Conservation (phyloP, 208 protist genomes). For the Trypanosoma cruzi region DNA sequence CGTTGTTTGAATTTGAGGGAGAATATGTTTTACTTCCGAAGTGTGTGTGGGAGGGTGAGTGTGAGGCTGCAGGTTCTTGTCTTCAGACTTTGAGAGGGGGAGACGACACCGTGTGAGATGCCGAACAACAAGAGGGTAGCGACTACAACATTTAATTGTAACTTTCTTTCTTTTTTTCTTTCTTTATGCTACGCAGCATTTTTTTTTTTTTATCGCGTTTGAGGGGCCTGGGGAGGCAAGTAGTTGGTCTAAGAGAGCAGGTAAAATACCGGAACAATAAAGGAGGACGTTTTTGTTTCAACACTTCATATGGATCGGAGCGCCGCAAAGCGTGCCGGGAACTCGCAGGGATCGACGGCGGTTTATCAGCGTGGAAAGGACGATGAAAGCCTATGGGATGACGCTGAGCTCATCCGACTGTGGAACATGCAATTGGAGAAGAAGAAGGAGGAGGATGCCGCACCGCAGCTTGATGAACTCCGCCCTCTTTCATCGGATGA, state of each 20-base stretch:
- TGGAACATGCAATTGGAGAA: conserved; percentile 78
- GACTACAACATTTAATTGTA: too few relatives aligned
- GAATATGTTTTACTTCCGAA: too few relatives aligned
- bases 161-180: conserved; percentile 17
- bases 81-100: too few relatives aligned
- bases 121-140: too few relatives aligned
- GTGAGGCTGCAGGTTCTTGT: too few relatives aligned
- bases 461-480: background rate
- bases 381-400: conserved; percentile 74
- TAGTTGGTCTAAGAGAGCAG: background rate
- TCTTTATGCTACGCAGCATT: conserved; percentile 1
- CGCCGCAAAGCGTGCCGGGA: background rate
- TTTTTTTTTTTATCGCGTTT: conserved; percentile 17
- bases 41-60: too few relatives aligned
- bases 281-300: background rate
- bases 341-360: background rate
- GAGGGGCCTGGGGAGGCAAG: background rate
- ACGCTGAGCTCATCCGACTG: conserved; percentile 71
- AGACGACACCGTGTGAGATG: too few relatives aligned
- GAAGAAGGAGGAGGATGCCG: background rate
- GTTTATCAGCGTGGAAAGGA: conserved; percentile 27
- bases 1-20: too few relatives aligned
- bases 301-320: background rate
- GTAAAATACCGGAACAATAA: background rate
- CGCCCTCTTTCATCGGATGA: background rate